These are phyloP conservation scores for Clavispora santaluciae DNA, from an alignment of 805 yeast genomes.

Conservation along the genomic window DNA sequence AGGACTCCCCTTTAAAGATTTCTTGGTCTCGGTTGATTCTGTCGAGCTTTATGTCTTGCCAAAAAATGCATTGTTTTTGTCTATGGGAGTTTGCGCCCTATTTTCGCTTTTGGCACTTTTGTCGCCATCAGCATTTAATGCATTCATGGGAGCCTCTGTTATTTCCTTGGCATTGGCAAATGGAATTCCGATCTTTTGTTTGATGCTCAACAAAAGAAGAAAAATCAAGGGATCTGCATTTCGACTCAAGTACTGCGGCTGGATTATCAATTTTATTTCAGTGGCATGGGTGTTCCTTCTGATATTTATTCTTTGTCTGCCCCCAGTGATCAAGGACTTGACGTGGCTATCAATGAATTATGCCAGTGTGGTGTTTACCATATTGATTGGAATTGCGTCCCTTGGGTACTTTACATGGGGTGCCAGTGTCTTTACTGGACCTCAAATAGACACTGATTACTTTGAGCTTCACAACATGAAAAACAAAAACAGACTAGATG, in stretches of 20 bases:
- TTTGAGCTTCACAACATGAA: conserved; percentile 32
- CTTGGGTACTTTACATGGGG: conserved; percentile 63
- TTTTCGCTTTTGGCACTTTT: conserved; percentile 63
- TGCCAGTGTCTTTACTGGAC: conserved; percentile 55
- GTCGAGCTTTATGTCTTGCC: conserved; percentile 58
- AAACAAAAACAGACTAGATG: conserved; percentile 12
- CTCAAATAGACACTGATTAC: conserved; percentile 45
- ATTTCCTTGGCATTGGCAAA: conserved; percentile 70
- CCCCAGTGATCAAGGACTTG: conserved; percentile 50
- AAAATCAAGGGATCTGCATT: conserved; percentile 67
- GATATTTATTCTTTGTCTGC: conserved; percentile 60
- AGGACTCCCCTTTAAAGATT: conserved; percentile 61
- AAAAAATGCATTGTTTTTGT: conserved; percentile 59
- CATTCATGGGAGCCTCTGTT: conserved; percentile 81
- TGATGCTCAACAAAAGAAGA: conserved; percentile 52
- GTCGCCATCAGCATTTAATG: conserved; percentile 72
- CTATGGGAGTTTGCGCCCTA: conserved; percentile 56
- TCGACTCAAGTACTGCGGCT: conserved; percentile 59
- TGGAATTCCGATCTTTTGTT: conserved; percentile 67
- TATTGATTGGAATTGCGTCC: conserved; percentile 43
- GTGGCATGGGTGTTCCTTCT: conserved; percentile 58
- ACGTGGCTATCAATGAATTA: conserved; percentile 49
- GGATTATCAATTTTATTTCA: conserved; percentile 55
- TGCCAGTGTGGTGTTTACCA: conserved; percentile 58
- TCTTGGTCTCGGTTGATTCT: conserved; percentile 64